Percentiles rank a stretch among this genome's conserved stretches.
Evolutionary conservation across 805 yeast genomes (phyloP).

Genomic region (Yarrowia sp.): DNA sequence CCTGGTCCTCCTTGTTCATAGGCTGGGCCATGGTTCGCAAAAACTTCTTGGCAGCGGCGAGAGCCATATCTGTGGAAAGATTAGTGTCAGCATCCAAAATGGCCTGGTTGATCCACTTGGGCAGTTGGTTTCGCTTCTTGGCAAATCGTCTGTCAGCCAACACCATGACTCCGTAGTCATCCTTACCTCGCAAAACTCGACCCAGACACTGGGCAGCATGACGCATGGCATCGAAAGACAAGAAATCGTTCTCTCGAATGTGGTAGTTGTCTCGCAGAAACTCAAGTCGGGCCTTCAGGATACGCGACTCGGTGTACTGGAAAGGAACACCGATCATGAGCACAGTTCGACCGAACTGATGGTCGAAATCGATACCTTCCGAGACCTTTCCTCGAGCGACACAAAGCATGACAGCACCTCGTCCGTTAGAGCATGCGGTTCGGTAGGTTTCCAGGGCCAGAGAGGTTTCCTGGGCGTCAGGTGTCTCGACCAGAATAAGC

Average conservation of each 20-base stretch:
- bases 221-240: conserved; percentile 98
- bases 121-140: conserved; percentile 80
- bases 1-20: conserved; percentile 80
- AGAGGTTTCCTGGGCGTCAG: conserved; percentile 98
- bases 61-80: conserved; percentile 94
- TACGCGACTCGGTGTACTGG: conserved; percentile 97
- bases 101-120: conserved; percentile 97
- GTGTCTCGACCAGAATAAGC: conserved; percentile 92
- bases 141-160: conserved; percentile 92
- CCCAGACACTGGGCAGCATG: conserved; percentile 99
- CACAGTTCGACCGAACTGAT: conserved; percentile 96
- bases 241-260: conserved; percentile 87
- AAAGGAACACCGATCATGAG: conserved; percentile 98
- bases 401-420: conserved; percentile 93
- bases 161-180: conserved; percentile 98
- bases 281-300: conserved; percentile 90
- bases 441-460: conserved; percentile 92
- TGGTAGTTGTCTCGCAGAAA: conserved; percentile 90
- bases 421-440: conserved; percentile 93
- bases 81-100: conserved; percentile 87
- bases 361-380: conserved; percentile 99
- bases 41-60: conserved; percentile 90
- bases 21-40: conserved; percentile 94
- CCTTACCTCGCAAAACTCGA: conserved; percentile 94
- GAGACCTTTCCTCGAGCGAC: conserved; percentile 99